phyloP scores from a whole-genome alignment of 108 stramenopile genomes.

The Phaeodactylum tricornutum region DNA sequence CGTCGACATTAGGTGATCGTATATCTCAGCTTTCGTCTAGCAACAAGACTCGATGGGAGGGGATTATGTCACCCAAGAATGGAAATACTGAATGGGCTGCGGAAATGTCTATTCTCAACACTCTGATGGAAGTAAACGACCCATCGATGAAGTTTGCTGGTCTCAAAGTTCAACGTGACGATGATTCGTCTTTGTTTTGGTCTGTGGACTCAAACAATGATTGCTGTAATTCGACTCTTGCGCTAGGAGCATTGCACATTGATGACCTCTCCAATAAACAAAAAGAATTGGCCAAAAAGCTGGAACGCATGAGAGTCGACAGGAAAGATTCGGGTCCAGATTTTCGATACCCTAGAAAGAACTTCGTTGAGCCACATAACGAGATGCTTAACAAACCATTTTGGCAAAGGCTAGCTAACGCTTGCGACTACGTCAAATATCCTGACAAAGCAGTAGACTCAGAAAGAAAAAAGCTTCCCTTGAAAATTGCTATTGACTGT shows the following conservation, averaged over 20 bases:
- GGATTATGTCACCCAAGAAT: background rate
- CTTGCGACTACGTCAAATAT: too few relatives aligned
- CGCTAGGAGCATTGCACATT: background rate
- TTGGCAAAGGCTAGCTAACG: too few relatives aligned
- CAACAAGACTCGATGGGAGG: background rate
- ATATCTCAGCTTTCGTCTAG: background rate
- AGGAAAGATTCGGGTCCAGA: background rate
- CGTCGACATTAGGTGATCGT: background rate
- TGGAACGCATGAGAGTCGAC: background rate
- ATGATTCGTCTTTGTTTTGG: background rate
- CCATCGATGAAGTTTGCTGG: background rate
- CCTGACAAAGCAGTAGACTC: too few relatives aligned
- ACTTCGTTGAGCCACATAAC: too few relatives aligned
- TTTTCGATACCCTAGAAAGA: too few relatives aligned
- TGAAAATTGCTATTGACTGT: background rate
- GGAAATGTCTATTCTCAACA: conserved; percentile 33
- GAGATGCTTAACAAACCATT: too few relatives aligned
- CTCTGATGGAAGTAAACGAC: conserved; percentile 31
- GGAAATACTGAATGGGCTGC: conserved; percentile 28
- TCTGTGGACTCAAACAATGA: background rate
- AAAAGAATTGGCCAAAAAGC: background rate
- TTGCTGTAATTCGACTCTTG: background rate
- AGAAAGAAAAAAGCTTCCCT: too few relatives aligned
- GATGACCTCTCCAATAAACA: background rate
- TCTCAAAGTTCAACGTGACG: background rate